Base-by-base conservation (phyloP, 2,329 filamentous ascomycete genomes). In the Fusarium ramigenum region DNA sequence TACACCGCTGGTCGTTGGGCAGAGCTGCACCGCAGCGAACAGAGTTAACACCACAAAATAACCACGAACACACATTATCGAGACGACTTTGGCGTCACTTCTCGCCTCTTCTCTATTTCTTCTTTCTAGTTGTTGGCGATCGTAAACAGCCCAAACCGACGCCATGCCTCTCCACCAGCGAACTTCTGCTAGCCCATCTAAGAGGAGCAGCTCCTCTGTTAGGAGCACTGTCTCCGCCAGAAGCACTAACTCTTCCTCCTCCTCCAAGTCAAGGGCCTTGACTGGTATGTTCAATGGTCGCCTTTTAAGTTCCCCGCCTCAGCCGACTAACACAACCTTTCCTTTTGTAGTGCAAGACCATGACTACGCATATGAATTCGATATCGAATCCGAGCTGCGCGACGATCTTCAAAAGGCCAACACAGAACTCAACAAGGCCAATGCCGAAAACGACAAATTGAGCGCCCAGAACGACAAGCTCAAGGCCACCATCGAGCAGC, bases 341-440 rank as follows among this genome's bases (percentile, higher is more conserved):
- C 47, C 58, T 54, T 64, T 15, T 63, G 43, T 44, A 64, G 66
- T 75, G 60, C 70, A 69, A 63, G 74, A 78, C 47, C 72, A 71
- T 59, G 74, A 77, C 40, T 77, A 75, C 60, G 74, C 67, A 50
- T 77, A 77, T 70, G 73, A 77, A 60, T 72, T 72, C 52, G 77
- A 78, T 56, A 59, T 65, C 40, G 73, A 75, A 40, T 66, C 69
- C 30, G 69, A 75, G 30, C 63, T 78, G 44, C 63, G 75, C 61
- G 77, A 78, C 52, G 77, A 79, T 61, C 73, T 79, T 57, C 76
- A 79, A 56, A 78, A 75, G 70, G 77, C 75, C 37, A 79, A 78
- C 66, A 72, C 76, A 34, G 75, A 79, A 58, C 70, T 78, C 7
- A 79, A 76, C 70, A 79, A 79, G 67, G 58, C 72, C 61, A 77